Conservation (phyloP, 352 stramenopile genomes). For the Phytophthora europaea region DNA sequence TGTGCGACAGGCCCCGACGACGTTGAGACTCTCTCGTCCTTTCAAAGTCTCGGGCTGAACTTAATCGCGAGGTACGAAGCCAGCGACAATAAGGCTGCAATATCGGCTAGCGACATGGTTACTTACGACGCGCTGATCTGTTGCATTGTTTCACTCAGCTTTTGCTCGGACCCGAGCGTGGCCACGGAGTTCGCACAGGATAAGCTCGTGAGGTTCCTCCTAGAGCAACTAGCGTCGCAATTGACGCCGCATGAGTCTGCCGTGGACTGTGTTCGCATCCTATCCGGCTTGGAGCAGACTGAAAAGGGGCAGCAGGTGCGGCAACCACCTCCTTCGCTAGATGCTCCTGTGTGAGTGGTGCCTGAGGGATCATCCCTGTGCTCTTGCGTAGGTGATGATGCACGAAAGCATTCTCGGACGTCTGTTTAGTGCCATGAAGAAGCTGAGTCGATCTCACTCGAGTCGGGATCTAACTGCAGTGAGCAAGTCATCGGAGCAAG, state of each 20-base stretch:
- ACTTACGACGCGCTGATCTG: background rate
- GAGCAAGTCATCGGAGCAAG: slow-evolving; percentile 30
- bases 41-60: slow-evolving; percentile 81
- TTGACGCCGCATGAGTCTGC: slow-evolving; percentile 36
- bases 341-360: slow-evolving; percentile 29
- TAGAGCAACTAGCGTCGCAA: slow-evolving; percentile 58
- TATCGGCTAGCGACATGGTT: background rate
- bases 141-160: slow-evolving; percentile 46
- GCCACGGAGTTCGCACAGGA: slow-evolving; percentile 72
- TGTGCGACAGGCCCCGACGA: slow-evolving; percentile 51
- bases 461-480: slow-evolving; percentile 28
- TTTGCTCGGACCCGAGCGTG: slow-evolving; percentile 65
- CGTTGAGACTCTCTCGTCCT: slow-evolving; percentile 67
- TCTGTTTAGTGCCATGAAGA: slow-evolving; percentile 65
- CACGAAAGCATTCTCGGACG: slow-evolving; percentile 52
- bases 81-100: background rate
- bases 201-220: slow-evolving; percentile 61
- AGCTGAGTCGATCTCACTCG: slow-evolving; percentile 36
- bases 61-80: slow-evolving; percentile 77
- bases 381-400: slow-evolving; percentile 53
- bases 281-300: slow-evolving; percentile 53
- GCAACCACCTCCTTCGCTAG: slow-evolving; percentile 19
- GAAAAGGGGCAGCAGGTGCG: slow-evolving; percentile 60
- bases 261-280: slow-evolving; percentile 65
- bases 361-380: slow-evolving; percentile 29